phyloP scores from a whole-genome alignment of 73 alveolate genomes.

The Stentor roeselii region DNA sequence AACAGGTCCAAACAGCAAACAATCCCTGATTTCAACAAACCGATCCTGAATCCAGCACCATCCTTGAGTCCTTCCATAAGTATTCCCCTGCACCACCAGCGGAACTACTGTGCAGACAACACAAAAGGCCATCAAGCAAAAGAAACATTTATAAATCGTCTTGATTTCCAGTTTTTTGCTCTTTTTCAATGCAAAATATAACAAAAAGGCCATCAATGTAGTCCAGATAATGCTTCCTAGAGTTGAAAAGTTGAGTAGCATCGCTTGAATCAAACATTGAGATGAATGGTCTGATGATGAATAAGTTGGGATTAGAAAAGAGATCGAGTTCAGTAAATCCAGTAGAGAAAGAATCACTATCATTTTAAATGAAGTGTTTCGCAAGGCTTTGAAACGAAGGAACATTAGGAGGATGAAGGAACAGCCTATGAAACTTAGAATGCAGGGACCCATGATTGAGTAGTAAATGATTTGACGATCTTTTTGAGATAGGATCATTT shows the following conservation, averaged over 20 bases:
- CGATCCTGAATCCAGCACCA: background rate
- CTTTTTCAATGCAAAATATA: too few species aligned
- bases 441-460: too few species aligned
- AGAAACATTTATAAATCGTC: too few species aligned
- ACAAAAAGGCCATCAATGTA: background rate
- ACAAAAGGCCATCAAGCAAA: background rate
- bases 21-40: background rate
- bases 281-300: background rate
- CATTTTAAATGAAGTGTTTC: background rate
- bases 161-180: background rate
- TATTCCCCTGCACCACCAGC: background rate
- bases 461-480: too few species aligned
- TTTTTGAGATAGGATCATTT: too few species aligned
- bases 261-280: background rate
- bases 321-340: background rate
- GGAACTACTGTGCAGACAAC: background rate
- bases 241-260: background rate
- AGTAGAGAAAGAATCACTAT: background rate
- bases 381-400: background rate
- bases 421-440: background rate
- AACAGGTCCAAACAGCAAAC: background rate
- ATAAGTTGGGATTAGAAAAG: background rate
- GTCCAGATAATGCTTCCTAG: background rate
- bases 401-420: background rate
- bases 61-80: background rate